phyloP scores from a whole-genome alignment of 164 flowering plant genomes.

The Annona squamosa region DNA sequence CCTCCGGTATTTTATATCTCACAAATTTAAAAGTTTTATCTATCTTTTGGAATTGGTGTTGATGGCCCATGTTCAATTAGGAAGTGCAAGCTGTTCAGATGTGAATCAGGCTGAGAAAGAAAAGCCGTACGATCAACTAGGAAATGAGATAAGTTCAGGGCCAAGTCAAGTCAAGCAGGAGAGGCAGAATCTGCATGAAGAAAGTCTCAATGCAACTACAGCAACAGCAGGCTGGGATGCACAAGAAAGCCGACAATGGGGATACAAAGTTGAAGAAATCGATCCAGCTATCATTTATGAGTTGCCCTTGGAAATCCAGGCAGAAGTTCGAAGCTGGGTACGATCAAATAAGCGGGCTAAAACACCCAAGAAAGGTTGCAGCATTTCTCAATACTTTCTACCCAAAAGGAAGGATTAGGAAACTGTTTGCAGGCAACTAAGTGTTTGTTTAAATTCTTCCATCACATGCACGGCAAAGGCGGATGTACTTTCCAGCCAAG shows the following conservation, averaged over 20 bases:
- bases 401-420: constrained; percentile 28
- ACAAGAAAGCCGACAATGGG: constrained; percentile 37
- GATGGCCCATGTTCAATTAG: constrained; percentile 14
- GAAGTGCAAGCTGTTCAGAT: constrained; percentile 20
- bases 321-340: constrained; percentile 56
- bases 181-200: constrained; percentile 6
- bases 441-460: not conserved
- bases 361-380: constrained; percentile 37
- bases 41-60: not conserved
- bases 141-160: constrained; percentile 20
- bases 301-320: constrained; percentile 71
- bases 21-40: not conserved
- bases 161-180: constrained; percentile 15
- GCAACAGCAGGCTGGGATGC: constrained; percentile 10
- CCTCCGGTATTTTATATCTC: constrained; percentile 32
- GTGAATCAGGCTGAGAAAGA: constrained; percentile 15
- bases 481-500: not conserved
- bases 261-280: constrained; percentile 58
- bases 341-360: constrained; percentile 55
- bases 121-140: constrained; percentile 15
- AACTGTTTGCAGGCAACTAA: not conserved
- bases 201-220: constrained; percentile 2
- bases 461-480: not conserved
- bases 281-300: constrained; percentile 71
- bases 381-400: constrained; percentile 58